Evolutionary conservation across 2,329 filamentous ascomycete species (phyloP).

Genomic region (Fusarium sp.): DNA sequence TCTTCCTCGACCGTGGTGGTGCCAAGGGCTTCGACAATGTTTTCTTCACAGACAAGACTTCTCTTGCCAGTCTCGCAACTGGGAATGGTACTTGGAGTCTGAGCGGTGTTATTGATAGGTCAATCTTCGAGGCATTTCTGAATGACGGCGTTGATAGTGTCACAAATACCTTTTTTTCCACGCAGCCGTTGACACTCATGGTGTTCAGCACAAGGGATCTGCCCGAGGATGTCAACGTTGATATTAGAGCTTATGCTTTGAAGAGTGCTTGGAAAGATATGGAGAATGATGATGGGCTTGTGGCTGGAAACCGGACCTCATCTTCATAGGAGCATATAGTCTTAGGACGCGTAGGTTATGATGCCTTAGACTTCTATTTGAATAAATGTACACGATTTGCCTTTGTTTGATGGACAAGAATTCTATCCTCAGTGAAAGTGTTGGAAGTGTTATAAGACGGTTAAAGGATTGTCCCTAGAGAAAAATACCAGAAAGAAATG

Average conservation of each 20-base stretch:
- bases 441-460: too few species aligned
- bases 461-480: too few species aligned
- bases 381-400: too few species aligned
- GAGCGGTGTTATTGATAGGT: conserved; percentile 54
- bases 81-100: conserved; percentile 45
- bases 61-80: conserved; percentile 34
- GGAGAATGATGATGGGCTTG: conserved; percentile 9
- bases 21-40: conserved; percentile 49
- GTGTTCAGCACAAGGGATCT: conserved; percentile 37
- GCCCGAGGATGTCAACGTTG: conserved; percentile 39
- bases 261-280: conserved; percentile 46
- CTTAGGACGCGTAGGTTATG: too few species aligned
- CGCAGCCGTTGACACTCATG: conserved; percentile 46
- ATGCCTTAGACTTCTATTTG: too few species aligned
- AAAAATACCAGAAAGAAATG: too few species aligned
- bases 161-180: conserved; percentile 51
- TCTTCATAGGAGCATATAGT: neutral
- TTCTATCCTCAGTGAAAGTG: too few species aligned
- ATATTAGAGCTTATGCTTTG: conserved; percentile 43
- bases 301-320: conserved; percentile 3
- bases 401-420: too few species aligned
- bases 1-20: conserved; percentile 51
- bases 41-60: conserved; percentile 53
- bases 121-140: conserved; percentile 54
- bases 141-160: conserved; percentile 52